Percentiles rank a stretch among this genome's conserved stretches.
Conservation (phyloP, 768 basidiomycete genomes). For the Rhodotorula taiwanensis region DNA sequence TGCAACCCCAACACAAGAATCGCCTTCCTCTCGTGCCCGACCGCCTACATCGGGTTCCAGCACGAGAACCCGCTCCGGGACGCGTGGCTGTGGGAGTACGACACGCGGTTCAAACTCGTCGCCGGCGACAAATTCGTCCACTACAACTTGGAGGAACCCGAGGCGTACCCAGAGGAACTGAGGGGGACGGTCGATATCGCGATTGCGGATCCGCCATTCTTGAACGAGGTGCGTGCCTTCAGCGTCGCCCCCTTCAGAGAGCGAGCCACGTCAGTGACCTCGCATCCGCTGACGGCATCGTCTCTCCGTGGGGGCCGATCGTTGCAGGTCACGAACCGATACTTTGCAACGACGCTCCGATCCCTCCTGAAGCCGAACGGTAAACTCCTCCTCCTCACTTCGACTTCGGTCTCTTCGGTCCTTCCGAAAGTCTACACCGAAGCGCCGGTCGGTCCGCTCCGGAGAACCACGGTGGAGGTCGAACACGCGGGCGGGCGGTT, state of each 20-base stretch:
- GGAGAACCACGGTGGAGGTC: slow-evolving; percentile 17
- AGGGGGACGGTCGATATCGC: slow-evolving; percentile 35
- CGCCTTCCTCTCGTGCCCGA: slow-evolving; percentile 41
- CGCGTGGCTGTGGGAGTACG: slow-evolving; percentile 39
- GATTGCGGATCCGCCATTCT: slow-evolving; percentile 38
- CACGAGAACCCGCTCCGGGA: slow-evolving; percentile 27
- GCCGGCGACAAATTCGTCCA: slow-evolving; percentile 31
- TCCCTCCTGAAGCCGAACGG: slow-evolving; percentile 31
- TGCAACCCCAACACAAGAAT: slow-evolving; percentile 13
- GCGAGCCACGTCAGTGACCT: too few relatives aligned
- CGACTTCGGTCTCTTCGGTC: slow-evolving; percentile 31
- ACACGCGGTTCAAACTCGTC: slow-evolving; percentile 36
- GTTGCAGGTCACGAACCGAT: slow-evolving; percentile 33
- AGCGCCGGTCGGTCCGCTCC: slow-evolving; percentile 25
- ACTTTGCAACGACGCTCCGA: slow-evolving; percentile 32
- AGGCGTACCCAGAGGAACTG: slow-evolving; percentile 21
- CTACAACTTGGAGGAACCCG: slow-evolving; percentile 39
- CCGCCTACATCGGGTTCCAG: slow-evolving; percentile 40
- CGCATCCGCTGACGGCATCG: neutral
- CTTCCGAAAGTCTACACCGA: slow-evolving; percentile 17
- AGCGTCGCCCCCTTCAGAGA: too few relatives aligned
- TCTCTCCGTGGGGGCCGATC: neutral
- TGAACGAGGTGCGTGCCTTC: slow-evolving; percentile 39
- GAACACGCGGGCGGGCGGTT: slow-evolving; percentile 26
- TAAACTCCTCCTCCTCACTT: slow-evolving; percentile 37